A percentile compares a stretch with the other conserved stretches of the same genome.
Conservation (phyloP, 306 rosid species). For the Rubus parviflorus region DNA sequence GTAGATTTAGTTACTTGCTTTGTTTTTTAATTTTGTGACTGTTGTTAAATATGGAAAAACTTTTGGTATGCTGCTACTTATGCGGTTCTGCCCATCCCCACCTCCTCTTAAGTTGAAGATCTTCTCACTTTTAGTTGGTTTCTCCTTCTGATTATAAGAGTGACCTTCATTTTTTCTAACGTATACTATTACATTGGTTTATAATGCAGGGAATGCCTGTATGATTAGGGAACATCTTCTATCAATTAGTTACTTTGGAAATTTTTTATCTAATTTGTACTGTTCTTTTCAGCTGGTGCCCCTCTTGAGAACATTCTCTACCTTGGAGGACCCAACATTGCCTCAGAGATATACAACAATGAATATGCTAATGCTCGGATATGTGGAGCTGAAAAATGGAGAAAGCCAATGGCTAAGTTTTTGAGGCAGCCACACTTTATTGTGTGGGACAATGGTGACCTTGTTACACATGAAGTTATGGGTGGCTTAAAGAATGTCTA, state of each 20-base stretch:
- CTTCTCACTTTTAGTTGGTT: not conserved
- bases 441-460: conserved; percentile 97
- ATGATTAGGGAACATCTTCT: not conserved
- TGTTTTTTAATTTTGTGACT: not conserved
- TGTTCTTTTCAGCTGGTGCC: conserved; percentile 71
- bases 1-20: not conserved
- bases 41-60: not conserved
- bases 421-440: conserved; percentile 88
- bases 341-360: conserved; percentile 87
- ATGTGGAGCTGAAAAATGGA: conserved; percentile 94
- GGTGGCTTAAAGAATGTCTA: conserved; percentile 97
- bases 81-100: too few species aligned
- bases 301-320: conserved; percentile 84
- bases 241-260: not conserved
- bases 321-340: conserved; percentile 97
- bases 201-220: not conserved
- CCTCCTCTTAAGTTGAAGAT: not conserved
- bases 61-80: not conserved
- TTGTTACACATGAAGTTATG: conserved; percentile 97
- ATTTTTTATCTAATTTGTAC: not conserved
- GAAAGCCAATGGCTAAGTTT: conserved; percentile 84
- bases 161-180: not conserved
- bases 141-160: not conserved
- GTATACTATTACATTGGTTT: not conserved
- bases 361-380: conserved; percentile 97